Evolutionary conservation across 805 yeast species (phyloP).

Genomic region (Teunomyces stri): DNA sequence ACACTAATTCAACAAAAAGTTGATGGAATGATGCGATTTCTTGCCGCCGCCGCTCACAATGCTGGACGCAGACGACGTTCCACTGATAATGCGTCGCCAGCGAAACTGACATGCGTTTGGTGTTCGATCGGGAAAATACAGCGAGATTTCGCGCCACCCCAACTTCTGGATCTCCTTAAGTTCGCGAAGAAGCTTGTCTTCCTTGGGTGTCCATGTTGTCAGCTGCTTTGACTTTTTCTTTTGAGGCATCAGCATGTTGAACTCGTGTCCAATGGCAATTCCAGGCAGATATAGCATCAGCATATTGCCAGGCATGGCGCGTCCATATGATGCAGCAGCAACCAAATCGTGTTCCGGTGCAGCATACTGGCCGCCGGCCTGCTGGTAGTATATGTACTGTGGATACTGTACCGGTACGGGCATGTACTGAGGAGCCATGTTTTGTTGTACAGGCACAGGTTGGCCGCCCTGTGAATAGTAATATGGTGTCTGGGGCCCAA

Average conservation of each 20-base stretch:
- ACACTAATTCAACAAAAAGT: slow-evolving; percentile 23
- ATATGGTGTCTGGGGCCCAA: not conserved
- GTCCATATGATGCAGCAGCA: not conserved
- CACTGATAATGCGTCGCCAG: slow-evolving; percentile 67
- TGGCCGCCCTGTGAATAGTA: not conserved
- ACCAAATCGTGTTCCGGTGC: not conserved
- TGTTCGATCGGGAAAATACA: slow-evolving; percentile 75
- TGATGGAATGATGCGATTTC: slow-evolving; percentile 27
- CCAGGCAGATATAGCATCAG: slow-evolving; percentile 4
- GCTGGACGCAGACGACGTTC: slow-evolving; percentile 14
- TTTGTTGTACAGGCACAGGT: not conserved
- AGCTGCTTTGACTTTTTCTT: slow-evolving; percentile 30
- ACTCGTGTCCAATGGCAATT: slow-evolving; percentile 1
- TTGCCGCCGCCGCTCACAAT: slow-evolving; percentile 8
- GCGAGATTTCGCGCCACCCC: slow-evolving; percentile 88
- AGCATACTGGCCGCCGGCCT: not conserved
- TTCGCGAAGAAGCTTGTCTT: slow-evolving; percentile 67
- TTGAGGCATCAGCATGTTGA: not conserved
- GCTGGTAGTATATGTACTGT: slow-evolving; percentile 3
- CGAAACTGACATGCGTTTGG: slow-evolving; percentile 63
- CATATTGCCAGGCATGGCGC: not conserved
- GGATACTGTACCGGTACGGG: not conserved
- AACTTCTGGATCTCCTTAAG: slow-evolving; percentile 78
- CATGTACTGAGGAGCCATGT: not conserved
- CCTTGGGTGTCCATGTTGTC: slow-evolving; percentile 74